Base-by-base conservation (phyloP, 176 grass and related monocot species). In the Oryza meyeriana region DNA sequence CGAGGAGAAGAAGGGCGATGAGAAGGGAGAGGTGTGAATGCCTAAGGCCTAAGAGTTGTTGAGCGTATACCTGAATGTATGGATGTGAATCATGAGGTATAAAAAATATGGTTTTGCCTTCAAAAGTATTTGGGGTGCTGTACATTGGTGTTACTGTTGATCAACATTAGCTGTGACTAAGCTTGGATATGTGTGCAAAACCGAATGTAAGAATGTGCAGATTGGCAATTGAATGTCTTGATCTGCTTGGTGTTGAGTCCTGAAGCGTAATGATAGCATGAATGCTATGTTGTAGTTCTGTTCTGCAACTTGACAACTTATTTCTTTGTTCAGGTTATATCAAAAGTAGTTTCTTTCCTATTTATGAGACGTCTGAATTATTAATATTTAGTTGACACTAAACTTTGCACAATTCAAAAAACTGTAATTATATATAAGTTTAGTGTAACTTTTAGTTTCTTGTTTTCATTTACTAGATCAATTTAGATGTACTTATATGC, bases 1-100 rank as follows among this genome's bases (percentile, higher is more conserved):
- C n/a, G n/a, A n/a, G n/a, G 48, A 82, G 27, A 66, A 63, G 62
- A 62, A 74, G 24, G 57, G 20, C 11, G 83, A 66, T 1, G 72
- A 74, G 41, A 63, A 79, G 89, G 88, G 50, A 89, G 84, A 71
- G 87, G 17, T 33, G n/a, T n/a, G 94, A 90, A 20, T 97, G 91
- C 66, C 65, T 61, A n/a, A 89, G 81, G 89, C 33, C 20, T 87
- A 90, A 12, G 39, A 11, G 10, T 40, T 40, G 34, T 45, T 79
- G 61, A 40, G 32, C n/a, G 58, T 52, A 33, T 72, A 45, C 72
- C 57, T 65, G 69, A 61, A 48, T 57, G 17, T 52, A 5, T 4
- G 17, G 24, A 13, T 78, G 17, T 68, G 50, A 20, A 52, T 2
- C 38, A n/a, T 42, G 61, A 69, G 8, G 66, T 61, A 66, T 40